Evolutionary conservation across 2,329 filamentous ascomycete genomes (phyloP).

Genomic region (Diaporthe vexans): DNA sequence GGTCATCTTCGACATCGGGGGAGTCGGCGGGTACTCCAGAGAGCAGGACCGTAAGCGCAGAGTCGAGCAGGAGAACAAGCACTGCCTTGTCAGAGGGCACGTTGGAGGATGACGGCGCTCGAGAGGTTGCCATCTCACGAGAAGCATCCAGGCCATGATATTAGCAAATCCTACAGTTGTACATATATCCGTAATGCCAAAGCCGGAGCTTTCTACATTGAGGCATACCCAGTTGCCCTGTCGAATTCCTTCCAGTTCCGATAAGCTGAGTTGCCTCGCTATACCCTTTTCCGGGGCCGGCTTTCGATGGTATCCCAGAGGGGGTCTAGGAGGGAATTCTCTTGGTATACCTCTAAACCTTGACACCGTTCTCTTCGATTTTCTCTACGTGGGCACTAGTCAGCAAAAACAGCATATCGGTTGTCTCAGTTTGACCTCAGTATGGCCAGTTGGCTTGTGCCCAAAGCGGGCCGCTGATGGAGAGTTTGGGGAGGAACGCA

Average conservation of each 20-base stretch:
- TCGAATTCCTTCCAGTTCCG: neutral
- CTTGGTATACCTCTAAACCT: constrained; percentile 39
- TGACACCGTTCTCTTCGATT: constrained; percentile 50
- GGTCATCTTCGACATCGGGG: constrained; percentile 22
- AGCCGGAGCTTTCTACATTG: neutral
- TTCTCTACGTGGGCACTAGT: constrained; percentile 42
- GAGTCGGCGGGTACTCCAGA: constrained; percentile 9
- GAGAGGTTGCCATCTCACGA: neutral
- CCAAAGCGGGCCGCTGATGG: neutral
- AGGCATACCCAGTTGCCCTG: neutral
- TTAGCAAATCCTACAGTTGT: neutral
- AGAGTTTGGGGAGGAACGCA: neutral
- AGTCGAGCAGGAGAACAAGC: constrained; percentile 29
- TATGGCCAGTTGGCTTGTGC: neutral
- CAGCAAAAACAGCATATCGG: neutral
- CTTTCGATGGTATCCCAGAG: no score
- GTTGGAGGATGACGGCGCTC: neutral
- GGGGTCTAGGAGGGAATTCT: neutral
- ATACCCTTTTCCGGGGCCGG: neutral
- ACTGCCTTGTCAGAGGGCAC: constrained; percentile 3
- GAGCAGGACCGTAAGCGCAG: constrained; percentile 20
- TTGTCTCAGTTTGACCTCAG: no score
- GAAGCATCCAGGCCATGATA: neutral
- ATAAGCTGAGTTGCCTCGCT: neutral
- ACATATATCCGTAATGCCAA: neutral